These are phyloP conservation scores for Leptographium radiaticola DNA, from an alignment of 2,329 filamentous ascomycete species.

Conservation along the genomic window DNA sequence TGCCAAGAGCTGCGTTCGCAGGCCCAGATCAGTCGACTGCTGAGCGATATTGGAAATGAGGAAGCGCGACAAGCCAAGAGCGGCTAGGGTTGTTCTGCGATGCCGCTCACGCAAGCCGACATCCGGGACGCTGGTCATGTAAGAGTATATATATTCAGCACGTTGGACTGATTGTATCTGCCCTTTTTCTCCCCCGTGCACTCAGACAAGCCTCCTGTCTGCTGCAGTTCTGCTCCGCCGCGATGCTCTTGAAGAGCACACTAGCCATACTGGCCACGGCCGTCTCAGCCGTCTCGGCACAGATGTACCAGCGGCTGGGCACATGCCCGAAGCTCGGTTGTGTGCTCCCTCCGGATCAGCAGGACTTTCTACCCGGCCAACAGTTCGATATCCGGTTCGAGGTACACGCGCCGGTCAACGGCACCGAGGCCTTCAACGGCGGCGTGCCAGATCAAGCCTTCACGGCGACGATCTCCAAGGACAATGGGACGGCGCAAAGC, in stretches of 20 bases:
- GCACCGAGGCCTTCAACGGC: slow-evolving; percentile 23
- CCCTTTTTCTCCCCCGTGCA: too few species aligned
- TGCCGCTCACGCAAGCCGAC: too few species aligned
- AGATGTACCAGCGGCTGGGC: slow-evolving; percentile 48
- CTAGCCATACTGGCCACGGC: not conserved
- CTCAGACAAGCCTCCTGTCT: too few species aligned
- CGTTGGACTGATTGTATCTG: too few species aligned
- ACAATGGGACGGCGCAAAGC: not conserved
- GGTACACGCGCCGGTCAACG: slow-evolving; percentile 51
- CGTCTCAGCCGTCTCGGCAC: slow-evolving; percentile 13
- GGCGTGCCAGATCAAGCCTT: slow-evolving; percentile 13
- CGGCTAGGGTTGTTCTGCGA: too few species aligned
- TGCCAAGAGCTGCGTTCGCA: too few species aligned
- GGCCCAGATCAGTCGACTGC: too few species aligned
- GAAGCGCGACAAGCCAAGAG: too few species aligned
- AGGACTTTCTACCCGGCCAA: slow-evolving; percentile 61
- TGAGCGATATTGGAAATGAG: too few species aligned
- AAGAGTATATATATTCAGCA: too few species aligned
- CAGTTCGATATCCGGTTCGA: slow-evolving; percentile 13
- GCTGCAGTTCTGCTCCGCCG: not conserved
- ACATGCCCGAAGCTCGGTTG: slow-evolving; percentile 46
- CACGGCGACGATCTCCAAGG: not conserved
- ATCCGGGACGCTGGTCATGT: too few species aligned
- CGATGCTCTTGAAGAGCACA: not conserved
- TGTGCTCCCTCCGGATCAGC: slow-evolving; percentile 48